These are phyloP conservation scores for Nicotiana rustica DNA, from an alignment of 305 asterid genomes.

Conservation along the genomic window DNA sequence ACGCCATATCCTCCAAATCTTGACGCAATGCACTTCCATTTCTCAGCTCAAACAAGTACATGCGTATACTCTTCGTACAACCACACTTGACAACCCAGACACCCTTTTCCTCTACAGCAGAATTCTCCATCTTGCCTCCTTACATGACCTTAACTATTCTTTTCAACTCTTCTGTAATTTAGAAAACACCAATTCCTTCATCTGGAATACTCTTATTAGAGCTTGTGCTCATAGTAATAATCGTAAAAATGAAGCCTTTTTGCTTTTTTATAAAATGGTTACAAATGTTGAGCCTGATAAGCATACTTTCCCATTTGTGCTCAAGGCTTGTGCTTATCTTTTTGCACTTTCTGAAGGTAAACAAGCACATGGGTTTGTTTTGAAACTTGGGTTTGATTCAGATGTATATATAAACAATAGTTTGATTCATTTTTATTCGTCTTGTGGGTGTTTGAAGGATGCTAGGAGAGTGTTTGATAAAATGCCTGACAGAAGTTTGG, in stretches of 20 bases:
- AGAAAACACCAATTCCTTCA: conserved; percentile 57
- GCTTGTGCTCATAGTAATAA: conserved; percentile 64
- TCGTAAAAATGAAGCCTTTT: conserved; percentile 53
- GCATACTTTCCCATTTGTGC: conserved; percentile 78
- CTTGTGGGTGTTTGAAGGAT: conserved; percentile 63
- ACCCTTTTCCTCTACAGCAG: conserved; percentile 56
- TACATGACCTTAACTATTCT: conserved; percentile 61
- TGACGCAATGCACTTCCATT: conserved; percentile 60
- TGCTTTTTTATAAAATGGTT: conserved; percentile 52
- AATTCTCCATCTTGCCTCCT: conserved; percentile 61
- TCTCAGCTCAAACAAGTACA: conserved; percentile 77
- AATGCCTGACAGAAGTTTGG: conserved; percentile 73
- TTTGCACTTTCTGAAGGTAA: conserved; percentile 67
- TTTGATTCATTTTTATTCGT: conserved; percentile 77
- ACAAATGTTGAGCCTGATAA: conserved; percentile 66
- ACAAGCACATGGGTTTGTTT: conserved; percentile 66
- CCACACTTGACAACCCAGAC: conserved; percentile 46
- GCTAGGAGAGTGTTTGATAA: conserved; percentile 67
- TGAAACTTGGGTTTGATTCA: conserved; percentile 69
- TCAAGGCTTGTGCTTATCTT: conserved; percentile 73
- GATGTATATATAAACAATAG: conserved; percentile 82
- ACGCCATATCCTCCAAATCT: conserved; percentile 54
- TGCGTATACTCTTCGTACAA: conserved; percentile 64
- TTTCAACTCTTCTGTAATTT: conserved; percentile 53
- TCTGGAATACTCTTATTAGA: conserved; percentile 73